These are phyloP conservation scores for Nakazawaea ernobii DNA, from an alignment of 805 yeast species.

Conservation along the genomic window DNA sequence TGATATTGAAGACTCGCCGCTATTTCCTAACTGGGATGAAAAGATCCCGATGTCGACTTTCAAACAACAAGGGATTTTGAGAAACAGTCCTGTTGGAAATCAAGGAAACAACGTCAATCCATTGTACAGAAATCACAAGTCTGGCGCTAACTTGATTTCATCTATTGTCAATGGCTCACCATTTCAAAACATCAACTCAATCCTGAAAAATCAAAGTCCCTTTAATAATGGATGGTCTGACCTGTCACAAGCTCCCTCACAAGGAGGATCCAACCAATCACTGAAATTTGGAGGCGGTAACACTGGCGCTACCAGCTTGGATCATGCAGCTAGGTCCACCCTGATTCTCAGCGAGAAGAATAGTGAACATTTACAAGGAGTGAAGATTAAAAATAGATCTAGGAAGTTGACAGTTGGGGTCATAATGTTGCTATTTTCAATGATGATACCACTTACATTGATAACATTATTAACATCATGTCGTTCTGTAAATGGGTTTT, in stretches of 20 bases:
- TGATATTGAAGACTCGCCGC: slow-evolving; percentile 5
- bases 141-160: not conserved
- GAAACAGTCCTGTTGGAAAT: not conserved
- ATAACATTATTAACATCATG: slow-evolving; percentile 26
- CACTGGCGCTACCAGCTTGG: no score
- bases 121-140: not conserved
- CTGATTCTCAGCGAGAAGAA: not conserved
- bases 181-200: not conserved
- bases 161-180: not conserved
- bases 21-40: slow-evolving; percentile 3
- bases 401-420: not conserved
- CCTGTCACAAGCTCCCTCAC: not conserved
- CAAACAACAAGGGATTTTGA: not conserved
- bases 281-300: not conserved
- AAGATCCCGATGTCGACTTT: not conserved
- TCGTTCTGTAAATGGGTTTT: slow-evolving; percentile 21
- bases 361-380: not conserved
- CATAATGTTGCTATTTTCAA: not conserved
- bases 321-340: no score
- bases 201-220: not conserved
- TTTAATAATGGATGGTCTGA: no score
- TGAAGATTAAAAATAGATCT: not conserved
- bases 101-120: not conserved
- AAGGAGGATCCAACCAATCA: not conserved
- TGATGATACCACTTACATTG: slow-evolving; percentile 15